These are phyloP conservation scores for Metarhizium anisopliae DNA, from an alignment of 2,329 filamentous ascomycete genomes.

Conservation along the genomic window DNA sequence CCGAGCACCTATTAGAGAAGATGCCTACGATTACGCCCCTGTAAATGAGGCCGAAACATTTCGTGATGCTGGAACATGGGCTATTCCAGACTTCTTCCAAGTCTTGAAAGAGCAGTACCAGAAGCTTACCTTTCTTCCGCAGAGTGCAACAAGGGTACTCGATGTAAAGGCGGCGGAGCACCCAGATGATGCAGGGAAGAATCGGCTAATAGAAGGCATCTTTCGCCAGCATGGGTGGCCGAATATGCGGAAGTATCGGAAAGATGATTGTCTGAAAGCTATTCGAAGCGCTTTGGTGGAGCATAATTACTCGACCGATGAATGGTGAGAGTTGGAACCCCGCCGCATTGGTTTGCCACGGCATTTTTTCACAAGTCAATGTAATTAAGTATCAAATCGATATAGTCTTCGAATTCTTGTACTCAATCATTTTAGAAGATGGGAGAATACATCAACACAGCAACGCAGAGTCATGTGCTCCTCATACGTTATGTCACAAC, in stretches of 20 bases:
- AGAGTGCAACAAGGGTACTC: constrained; percentile 3
- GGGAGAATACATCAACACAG: no score
- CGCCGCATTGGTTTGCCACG: no score
- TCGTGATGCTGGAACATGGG: constrained; percentile 15
- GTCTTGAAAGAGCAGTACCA: constrained; percentile 16
- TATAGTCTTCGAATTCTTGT: no score
- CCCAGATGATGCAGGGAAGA: constrained; percentile 4
- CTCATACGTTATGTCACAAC: no score
- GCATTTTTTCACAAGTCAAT: no score
- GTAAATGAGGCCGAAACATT: constrained; percentile 15
- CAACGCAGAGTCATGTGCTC: no score
- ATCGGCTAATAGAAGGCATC: constrained; percentile 12
- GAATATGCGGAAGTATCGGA: background rate
- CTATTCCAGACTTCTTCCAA: constrained; percentile 17
- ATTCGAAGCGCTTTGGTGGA: background rate
- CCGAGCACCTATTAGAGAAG: constrained; percentile 7
- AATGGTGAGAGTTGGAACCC: background rate
- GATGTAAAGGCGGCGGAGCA: constrained; percentile 1
- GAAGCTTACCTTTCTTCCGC: constrained; percentile 13
- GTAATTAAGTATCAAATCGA: no score
- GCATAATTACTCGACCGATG: background rate
- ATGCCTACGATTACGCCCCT: constrained; percentile 15
- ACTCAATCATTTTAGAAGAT: no score
- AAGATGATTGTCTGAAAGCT: background rate
- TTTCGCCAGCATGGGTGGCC: constrained; percentile 17